Evolutionary conservation across 192 early-diverging fungal species (phyloP).

Genomic region (Backusella luteola): DNA sequence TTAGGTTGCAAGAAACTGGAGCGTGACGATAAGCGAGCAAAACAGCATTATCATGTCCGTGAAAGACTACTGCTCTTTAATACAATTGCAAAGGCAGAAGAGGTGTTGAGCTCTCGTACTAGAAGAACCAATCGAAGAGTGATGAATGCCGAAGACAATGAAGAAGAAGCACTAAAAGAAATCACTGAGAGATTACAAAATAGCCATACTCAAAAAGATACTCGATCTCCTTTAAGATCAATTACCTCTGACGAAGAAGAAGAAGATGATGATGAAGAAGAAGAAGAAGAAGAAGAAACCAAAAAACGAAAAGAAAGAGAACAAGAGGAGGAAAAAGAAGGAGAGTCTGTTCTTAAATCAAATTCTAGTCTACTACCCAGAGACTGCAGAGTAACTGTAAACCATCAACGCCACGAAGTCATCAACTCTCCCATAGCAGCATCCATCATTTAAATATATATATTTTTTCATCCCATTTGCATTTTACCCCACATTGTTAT

Average conservation of each 20-base stretch:
- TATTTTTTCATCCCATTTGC: not conserved
- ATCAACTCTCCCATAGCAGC: not conserved
- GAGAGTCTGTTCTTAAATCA: not conserved
- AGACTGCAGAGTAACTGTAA: slow-evolving; percentile 7
- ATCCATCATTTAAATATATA: slow-evolving; percentile 7
- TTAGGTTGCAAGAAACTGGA: slow-evolving; percentile 29
- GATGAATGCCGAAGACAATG: slow-evolving; percentile 30
- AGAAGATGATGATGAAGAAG: not conserved
- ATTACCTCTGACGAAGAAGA: not conserved
- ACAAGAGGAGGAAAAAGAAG: not conserved
- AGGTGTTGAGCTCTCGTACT: slow-evolving; percentile 21
- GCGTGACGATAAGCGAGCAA: slow-evolving; percentile 24
- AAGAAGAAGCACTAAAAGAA: not conserved
- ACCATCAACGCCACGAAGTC: not conserved
- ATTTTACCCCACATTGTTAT: slow-evolving; percentile 7
- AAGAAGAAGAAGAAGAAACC: not conserved
- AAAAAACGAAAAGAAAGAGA: not conserved
- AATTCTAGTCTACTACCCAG: not conserved
- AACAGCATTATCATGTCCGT: slow-evolving; percentile 17
- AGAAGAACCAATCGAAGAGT: slow-evolving; percentile 28
- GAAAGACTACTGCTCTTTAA: slow-evolving; percentile 22
- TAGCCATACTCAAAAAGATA: not conserved
- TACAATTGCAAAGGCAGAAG: slow-evolving; percentile 26
- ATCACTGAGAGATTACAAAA: not conserved
- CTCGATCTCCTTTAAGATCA: slow-evolving; percentile 9